Evolutionary conservation across 768 basidiomycete species (phyloP), one percentile per base, ranked within the genome.

Genomic region (Russula virescens): DNA sequence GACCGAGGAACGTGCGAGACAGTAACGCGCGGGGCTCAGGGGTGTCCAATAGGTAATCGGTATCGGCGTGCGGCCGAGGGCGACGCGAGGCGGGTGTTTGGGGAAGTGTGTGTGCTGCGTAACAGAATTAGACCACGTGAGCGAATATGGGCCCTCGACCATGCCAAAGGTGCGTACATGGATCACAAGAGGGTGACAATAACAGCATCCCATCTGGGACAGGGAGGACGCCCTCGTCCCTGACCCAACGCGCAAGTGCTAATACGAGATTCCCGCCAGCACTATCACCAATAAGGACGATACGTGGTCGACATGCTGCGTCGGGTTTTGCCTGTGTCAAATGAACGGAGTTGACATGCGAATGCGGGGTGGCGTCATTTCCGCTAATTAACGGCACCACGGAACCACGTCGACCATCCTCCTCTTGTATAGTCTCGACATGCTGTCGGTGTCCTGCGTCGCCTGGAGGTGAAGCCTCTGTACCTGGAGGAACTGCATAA

Each of bases 201-300:
- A 82, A 70, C 5, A 82, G 70, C 23, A 83, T 69, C 2, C 78
- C 81, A 58, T 80, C 73, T 0, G 81, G 81, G 42, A 73, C 70
- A 7, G 78, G 79, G 0, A 83, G 69, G 16, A 74, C 66, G 10
- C 74, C 76, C 67, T 83, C 80, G 60, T 82, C 81, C 31, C 81
- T 73, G n/a, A 83, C 71, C 81, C 81, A 83, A 45, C 81, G 76
- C 8, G 80, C 73, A 3, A 82, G 74, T 13, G 80, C 77, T 10
- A 83, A 75, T 1, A 78, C 80, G 1, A 83, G 73, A 63, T 82
- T 82, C 7, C 82, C 81, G 14, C 82, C 82, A 0, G 82, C 80
- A 62, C 80, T 80, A 62, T 82, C 82, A n/a, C 81, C 82, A 40
- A 81, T 77, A 48, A 83, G 74, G 28, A 82, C 68, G 50, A 81